Conservation (phyloP, 2,329 filamentous ascomycete species). For the Westerdykella ornata region DNA sequence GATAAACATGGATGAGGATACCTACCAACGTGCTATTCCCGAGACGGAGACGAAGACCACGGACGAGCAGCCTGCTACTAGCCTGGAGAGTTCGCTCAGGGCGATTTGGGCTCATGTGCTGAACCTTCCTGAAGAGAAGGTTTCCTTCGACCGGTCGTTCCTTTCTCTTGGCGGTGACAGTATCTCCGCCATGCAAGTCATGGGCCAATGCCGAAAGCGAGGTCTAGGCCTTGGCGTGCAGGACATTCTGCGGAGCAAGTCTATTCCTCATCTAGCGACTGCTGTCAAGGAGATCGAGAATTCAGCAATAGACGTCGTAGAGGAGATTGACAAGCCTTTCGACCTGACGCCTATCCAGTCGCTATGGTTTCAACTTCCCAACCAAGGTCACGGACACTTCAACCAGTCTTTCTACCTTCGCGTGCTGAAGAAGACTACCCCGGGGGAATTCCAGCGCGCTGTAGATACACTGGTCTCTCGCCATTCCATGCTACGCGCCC, state of each 20-base stretch:
- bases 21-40: conserved; percentile 14
- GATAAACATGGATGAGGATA: conserved; percentile 10
- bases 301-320: conserved; percentile 13
- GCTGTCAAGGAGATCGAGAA: conserved; percentile 17
- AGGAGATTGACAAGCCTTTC: conserved; percentile 26
- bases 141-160: conserved; percentile 33
- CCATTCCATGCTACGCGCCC: conserved; percentile 31
- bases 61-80: conserved; percentile 3
- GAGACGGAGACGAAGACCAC: background rate
- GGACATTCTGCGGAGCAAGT: conserved; percentile 44
- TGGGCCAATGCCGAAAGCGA: conserved; percentile 42
- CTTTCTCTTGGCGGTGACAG: conserved; percentile 45
- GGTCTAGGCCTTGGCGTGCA: conserved; percentile 44
- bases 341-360: conserved; percentile 30
- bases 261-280: conserved; percentile 33
- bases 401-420: conserved; percentile 32
- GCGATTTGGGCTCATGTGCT: conserved; percentile 28
- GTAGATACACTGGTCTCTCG: conserved; percentile 21
- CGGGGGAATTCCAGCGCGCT: conserved; percentile 18
- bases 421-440: conserved; percentile 20
- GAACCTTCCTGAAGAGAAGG: conserved; percentile 21
- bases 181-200: conserved; percentile 47
- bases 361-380: conserved; percentile 28
- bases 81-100: conserved; percentile 18
- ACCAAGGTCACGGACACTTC: conserved; percentile 29